Base-by-base conservation (phyloP, 2,329 filamentous ascomycete genomes). In the Penicillium verrucosum region DNA sequence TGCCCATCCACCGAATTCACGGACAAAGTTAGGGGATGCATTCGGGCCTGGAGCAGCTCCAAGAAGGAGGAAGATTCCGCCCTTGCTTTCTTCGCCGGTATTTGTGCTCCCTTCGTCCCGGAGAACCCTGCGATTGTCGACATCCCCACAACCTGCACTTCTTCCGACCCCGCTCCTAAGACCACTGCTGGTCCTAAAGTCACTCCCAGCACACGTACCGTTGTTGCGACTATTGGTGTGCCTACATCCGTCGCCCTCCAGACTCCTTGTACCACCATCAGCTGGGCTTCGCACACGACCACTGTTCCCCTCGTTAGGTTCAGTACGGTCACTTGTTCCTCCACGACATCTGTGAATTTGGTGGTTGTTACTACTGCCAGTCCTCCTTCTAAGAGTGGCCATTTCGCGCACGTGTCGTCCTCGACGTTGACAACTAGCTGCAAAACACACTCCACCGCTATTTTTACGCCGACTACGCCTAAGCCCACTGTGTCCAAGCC, bases 41-140 rank as follows among this genome's bases (percentile, higher is more conserved):
- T 97, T 65, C 84, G 86, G 66, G 83, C 92, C 56, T 87, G 91
- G 81, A 88, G 86, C 61, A 81, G 81, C 59, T 81, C 82, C 51
- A 81, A 87, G 60, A 77, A 84, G 49, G 82, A 89, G 69, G 81
- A 91, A 64, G 79, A 84, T 45, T 78, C 85, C 67, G 89, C 90
- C 54, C 82, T 93, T 59, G 81, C 83, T 65, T 96, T 89, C 84
- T 87, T 96, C 80, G 88, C 92, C 76, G 92, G 92, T 72, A 89
- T 96, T 76, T 97, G 92, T 78, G 90, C 89, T 56, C 78, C 82
- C 47, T 87, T 88, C 74, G 82, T 89, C 38, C 79, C 82, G 9
- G 66, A 82, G 70, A 96, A 96, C 82, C 90, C 91, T 25, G 89
- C 80, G 40, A 80, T 81, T 54, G 81, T 87, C 72, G 76, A 75